A percentile compares a stretch with the other conserved stretches of the same genome.
These are phyloP conservation scores for Astrothelium subdiscretum DNA, from an alignment of 495 filamentous ascomycete species.

Conservation along the genomic window DNA sequence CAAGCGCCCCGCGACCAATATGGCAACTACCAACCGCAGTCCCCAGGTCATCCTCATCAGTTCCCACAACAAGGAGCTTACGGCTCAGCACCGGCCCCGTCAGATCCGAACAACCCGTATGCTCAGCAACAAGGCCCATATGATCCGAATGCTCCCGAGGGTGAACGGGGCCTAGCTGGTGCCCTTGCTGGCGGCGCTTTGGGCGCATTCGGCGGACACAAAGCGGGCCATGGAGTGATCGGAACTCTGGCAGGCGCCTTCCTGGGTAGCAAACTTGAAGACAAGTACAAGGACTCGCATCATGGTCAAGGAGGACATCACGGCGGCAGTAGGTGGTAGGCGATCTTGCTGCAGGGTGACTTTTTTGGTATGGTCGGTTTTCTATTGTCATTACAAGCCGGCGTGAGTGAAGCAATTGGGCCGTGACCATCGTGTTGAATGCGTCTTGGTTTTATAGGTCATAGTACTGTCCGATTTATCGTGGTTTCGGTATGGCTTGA, in stretches of 20 bases:
- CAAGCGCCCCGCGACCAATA: slow-evolving; percentile 6
- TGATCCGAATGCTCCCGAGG: slow-evolving; percentile 14
- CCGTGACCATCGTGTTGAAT: not conserved
- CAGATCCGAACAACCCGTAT: slow-evolving; percentile 21
- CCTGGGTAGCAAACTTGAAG: slow-evolving; percentile 28
- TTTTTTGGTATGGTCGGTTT: not conserved
- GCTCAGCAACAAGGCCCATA: slow-evolving; percentile 13
- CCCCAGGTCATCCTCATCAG: slow-evolving; percentile 8
- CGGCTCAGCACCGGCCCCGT: slow-evolving; percentile 16
- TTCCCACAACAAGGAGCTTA: slow-evolving; percentile 19
- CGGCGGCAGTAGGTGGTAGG: not conserved
- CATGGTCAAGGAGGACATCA: not conserved
- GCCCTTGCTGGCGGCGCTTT: slow-evolving; percentile 22
- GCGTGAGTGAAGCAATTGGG: not conserved
- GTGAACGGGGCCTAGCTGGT: slow-evolving; percentile 28
- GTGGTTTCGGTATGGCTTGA: not conserved
- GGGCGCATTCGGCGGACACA: slow-evolving; percentile 22
- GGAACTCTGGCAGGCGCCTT: slow-evolving; percentile 25
- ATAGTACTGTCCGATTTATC: not conserved
- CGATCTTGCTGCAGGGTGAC: not conserved
- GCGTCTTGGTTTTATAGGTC: not conserved
- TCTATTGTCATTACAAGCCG: not conserved
- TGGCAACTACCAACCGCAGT: not conserved
- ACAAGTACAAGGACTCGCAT: slow-evolving; percentile 24
- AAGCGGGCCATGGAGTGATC: slow-evolving; percentile 23